These are phyloP conservation scores for Auriscalpium microsporum DNA, from an alignment of 768 basidiomycete species.

Conservation along the genomic window DNA sequence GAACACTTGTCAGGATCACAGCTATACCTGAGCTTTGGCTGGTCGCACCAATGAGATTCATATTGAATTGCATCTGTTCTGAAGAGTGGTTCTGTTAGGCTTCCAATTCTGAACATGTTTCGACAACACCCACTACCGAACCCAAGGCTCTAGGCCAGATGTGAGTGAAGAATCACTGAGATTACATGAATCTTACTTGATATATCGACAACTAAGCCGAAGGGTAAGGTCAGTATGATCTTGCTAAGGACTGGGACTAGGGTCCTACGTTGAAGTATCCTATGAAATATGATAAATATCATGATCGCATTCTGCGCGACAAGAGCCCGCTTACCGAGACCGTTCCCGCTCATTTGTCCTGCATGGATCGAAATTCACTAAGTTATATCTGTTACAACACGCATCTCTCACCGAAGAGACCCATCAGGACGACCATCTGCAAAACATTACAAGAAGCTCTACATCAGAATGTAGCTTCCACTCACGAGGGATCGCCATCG, in stretches of 20 bases:
- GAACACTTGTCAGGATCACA: too few species aligned
- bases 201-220: not conserved
- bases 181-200: not conserved
- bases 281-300: not conserved
- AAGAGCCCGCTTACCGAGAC: not conserved
- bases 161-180: not conserved
- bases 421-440: slow-evolving; percentile 2
- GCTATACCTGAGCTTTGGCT: too few species aligned
- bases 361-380: too few species aligned
- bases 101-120: not conserved
- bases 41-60: not conserved
- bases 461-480: not conserved
- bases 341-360: slow-evolving; percentile 2
- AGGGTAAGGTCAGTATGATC: not conserved
- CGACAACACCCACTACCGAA: not conserved
- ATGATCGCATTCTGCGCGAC: too few species aligned
- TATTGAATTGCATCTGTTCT: slow-evolving; percentile 2
- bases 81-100: not conserved
- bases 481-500: slow-evolving; percentile 1
- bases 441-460: not conserved
- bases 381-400: too few species aligned
- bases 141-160: not conserved
- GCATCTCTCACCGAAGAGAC: not conserved
- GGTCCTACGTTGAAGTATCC: slow-evolving; percentile 1
- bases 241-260: not conserved